Conservation (phyloP, 768 basidiomycete species). For the Termitomyces sp. region DNA sequence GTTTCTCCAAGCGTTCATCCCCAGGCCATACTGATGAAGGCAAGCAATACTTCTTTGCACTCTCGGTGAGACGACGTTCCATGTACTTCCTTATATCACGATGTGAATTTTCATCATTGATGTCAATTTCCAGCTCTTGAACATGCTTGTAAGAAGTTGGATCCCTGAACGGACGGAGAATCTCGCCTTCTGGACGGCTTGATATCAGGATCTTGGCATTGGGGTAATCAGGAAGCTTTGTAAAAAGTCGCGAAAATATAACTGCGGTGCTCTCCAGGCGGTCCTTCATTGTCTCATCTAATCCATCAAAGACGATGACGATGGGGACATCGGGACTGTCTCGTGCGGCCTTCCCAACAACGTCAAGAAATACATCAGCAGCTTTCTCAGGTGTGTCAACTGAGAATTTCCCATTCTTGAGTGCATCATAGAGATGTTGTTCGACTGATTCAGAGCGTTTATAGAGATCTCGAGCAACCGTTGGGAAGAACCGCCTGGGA, state of each 20-base stretch:
- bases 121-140: conserved; percentile 12
- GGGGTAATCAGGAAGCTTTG: neutral
- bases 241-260: conserved; percentile 11
- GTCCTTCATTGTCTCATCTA: too few relatives aligned
- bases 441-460: too few relatives aligned
- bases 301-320: neutral
- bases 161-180: conserved; percentile 6
- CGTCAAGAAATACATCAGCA: neutral
- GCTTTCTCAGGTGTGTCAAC: conserved; percentile 4
- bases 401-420: conserved; percentile 4
- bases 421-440: too few relatives aligned
- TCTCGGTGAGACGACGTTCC: neutral
- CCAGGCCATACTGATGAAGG: conserved; percentile 8
- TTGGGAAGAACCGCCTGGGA: too few relatives aligned
- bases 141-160: conserved; percentile 3
- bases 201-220: conserved; percentile 17
- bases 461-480: too few relatives aligned
- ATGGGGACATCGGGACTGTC: conserved; percentile 2
- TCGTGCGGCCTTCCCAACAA: conserved; percentile 1
- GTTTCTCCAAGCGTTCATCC: neutral
- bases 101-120: neutral
- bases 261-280: conserved; percentile 5
- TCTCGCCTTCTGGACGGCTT: conserved; percentile 17
- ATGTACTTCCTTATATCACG: conserved; percentile 10
- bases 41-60: conserved; percentile 5